Conservation (phyloP, 306 rosid species). For the Cucumis cinereus region DNA sequence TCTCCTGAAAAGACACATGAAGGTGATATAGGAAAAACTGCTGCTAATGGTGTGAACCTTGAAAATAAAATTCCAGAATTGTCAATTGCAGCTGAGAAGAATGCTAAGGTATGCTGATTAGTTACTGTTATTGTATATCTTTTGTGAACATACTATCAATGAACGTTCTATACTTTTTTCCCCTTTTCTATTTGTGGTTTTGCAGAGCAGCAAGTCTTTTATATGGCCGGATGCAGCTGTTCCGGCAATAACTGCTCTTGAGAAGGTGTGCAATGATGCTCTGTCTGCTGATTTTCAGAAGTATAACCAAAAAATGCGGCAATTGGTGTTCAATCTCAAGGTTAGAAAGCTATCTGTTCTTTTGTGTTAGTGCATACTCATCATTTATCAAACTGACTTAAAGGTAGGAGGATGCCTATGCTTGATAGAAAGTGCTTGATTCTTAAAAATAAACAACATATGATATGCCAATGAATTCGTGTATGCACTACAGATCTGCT, state of each 20-base stretch:
- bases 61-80: constrained; percentile 24
- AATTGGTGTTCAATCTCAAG: constrained; percentile 55
- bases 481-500: neutral
- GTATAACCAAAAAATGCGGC: constrained; percentile 83
- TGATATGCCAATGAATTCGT: neutral
- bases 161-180: neutral
- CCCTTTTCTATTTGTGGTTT: neutral
- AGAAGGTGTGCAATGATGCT: constrained; percentile 66
- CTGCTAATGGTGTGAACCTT: constrained; percentile 24
- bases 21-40: constrained; percentile 34
- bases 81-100: constrained; percentile 27
- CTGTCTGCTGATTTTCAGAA: constrained; percentile 56
- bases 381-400: neutral
- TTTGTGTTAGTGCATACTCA: neutral
- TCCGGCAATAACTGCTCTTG: constrained; percentile 56
- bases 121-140: neutral
- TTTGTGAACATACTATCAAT: neutral
- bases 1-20: constrained; percentile 22
- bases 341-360: constrained; percentile 29
- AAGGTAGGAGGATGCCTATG: neutral
- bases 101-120: constrained; percentile 40
- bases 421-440: neutral
- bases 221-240: constrained; percentile 88
- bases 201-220: constrained; percentile 49
- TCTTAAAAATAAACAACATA: neutral